Base-by-base conservation (phyloP, 306 rosid genomes). In the Vigna radiata region DNA sequence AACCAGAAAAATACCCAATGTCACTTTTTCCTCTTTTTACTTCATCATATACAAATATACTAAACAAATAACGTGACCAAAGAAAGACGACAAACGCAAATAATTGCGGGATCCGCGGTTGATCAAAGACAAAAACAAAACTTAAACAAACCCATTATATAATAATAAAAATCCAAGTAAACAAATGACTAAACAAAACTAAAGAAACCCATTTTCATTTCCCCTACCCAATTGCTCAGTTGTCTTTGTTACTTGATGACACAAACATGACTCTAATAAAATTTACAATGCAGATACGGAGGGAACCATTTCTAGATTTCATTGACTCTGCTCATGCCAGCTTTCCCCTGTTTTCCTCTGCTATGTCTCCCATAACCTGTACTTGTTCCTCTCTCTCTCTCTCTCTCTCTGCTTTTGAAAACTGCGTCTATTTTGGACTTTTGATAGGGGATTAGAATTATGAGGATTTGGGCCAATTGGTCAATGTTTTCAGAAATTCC, bases 91-190 rank as follows among this genome's bases (percentile, higher is more conserved):
- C 86, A 86, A 86, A 66, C 67, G 68, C 72, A 76, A 52, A 82
- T 76, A 86, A 86, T 86, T 88, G 83, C 84, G 36, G 76, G 78
- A 82, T 86, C 82, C 73, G 78, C 66, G 83, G 83, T 76, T 59
- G 83, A 47, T 72, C 72, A 81, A 78, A 81, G 87, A 70, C 80
- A 81, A 82, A 79, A 70, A 65, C 73, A 72, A 36, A 36, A 36
- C 41, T 36, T 36, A 6, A 36, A 36, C 41, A 36, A 36, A 36
- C 62, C 75, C 76, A 76, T 69, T 53, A 27, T 77, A 52, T 5
- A 14, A 69, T 73, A 74, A 84, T 16, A 41, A 74, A 29, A 77
- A 75, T 58, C 37, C 17, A 65, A 70, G 70, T 21, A 60, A 76
- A 36, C 73, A 85, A 75, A 73, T 79, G 55, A 59, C 37, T 60